phyloP scores from a whole-genome alignment of 2,329 filamentous ascomycete genomes.

The Lasiodiplodia sp. region DNA sequence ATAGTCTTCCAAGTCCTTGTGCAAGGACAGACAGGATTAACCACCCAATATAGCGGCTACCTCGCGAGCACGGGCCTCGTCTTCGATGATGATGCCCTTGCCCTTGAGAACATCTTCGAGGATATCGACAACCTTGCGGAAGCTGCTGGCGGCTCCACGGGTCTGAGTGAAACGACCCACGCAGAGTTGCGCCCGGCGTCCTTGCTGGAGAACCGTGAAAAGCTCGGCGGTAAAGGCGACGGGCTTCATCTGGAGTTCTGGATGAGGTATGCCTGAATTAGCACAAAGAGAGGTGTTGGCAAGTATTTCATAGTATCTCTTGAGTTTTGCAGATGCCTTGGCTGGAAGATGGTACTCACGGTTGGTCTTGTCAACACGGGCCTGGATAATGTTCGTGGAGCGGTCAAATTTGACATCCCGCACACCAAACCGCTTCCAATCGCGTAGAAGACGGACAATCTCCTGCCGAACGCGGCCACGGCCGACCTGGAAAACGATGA shows the following conservation, averaged over 20 bases:
- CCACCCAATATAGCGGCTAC: slow-evolving; percentile 2
- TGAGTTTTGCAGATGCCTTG: slow-evolving; percentile 2
- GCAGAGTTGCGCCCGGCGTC: slow-evolving; percentile 76
- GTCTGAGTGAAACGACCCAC: slow-evolving; percentile 89
- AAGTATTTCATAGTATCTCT: slow-evolving; percentile 1
- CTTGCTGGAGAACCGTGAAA: slow-evolving; percentile 88
- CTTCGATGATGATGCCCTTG: slow-evolving; percentile 72
- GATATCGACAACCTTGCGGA: slow-evolving; percentile 81
- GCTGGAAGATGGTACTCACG: slow-evolving; percentile 63
- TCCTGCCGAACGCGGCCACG: slow-evolving; percentile 80
- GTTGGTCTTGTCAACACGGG: slow-evolving; percentile 77
- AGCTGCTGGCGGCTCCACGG: slow-evolving; percentile 88
- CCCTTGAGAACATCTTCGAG: slow-evolving; percentile 72
- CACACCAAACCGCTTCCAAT: slow-evolving; percentile 85
- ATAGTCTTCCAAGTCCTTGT: not conserved
- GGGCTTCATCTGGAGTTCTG: slow-evolving; percentile 82
- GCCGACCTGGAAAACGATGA: slow-evolving; percentile 77
- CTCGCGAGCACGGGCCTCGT: slow-evolving; percentile 33
- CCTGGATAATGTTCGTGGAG: slow-evolving; percentile 79
- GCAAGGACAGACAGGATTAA: not conserved
- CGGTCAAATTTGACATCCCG: slow-evolving; percentile 80
- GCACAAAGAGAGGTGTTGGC: not conserved
- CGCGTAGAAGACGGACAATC: slow-evolving; percentile 74
- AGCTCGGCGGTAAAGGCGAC: slow-evolving; percentile 89
- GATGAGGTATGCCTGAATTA: slow-evolving; percentile 32